Evolutionary conservation across 345 rosid species (phyloP), one percentile per base, ranked within the genome.

Genomic region (Aethionema arabicum): DNA sequence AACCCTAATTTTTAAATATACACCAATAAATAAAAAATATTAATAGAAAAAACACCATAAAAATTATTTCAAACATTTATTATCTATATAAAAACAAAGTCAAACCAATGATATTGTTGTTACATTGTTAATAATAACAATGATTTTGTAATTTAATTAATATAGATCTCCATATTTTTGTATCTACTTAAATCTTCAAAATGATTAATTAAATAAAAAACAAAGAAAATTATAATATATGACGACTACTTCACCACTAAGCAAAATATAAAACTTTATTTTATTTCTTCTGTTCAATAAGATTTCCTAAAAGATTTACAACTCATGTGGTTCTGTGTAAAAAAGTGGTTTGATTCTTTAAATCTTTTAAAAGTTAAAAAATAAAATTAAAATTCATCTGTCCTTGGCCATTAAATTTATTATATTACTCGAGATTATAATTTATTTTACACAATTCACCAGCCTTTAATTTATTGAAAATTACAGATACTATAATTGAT

Each of bases 271-370:
- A 70, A 45, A 40, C 65, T 56, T 56, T 70, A 36, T 50, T 56
- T 56, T 54, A 62, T 21, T 21, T 21, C 68, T 47, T 69, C 63
- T 69, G 63, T 62, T 54, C 52, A 40, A 16, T 31, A 69, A 55
- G 58, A 61, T 69, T 50, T 62, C 16, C 37, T 56, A 48, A 48
- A 56, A 52, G 65, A 51, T 63, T 21, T 63, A 63, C 65, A 62
- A 42, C 43, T 69, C 74, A 70, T 70, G 65, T 70, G 65, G 57
- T 33, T 37, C 59, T 64, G 65, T 64, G 49, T n/a, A n/a, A n/a
- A 56, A 70, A 70, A 70, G 65, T 35, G 59, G 63, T 63, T 57
- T 56, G 74, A 70, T 70, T 70, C 69, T 57, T 55, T 63, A 55
- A 52, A 51, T 64, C 55, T 56, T 43, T 43, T 35, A 39, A 69